Evolutionary conservation across 371 early-diverging fungal species (phyloP).

Genomic region (Mortierella sp.): DNA sequence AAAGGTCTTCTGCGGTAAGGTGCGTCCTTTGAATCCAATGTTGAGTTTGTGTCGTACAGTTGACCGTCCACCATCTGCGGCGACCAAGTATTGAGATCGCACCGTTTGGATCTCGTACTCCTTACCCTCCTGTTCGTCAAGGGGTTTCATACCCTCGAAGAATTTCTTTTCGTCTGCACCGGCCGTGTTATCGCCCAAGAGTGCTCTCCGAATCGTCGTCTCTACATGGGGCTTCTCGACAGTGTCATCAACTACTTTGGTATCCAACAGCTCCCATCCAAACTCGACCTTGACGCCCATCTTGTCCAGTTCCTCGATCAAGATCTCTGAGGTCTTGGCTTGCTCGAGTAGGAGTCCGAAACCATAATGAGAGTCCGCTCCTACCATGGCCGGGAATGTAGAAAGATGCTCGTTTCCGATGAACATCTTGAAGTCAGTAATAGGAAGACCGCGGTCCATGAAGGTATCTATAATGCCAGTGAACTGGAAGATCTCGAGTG

Average conservation of each 20-base stretch:
- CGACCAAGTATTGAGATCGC: conserved; percentile 45
- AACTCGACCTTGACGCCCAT: conserved; percentile 30
- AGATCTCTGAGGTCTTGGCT: conserved; percentile 14
- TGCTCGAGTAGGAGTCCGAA: conserved; percentile 35
- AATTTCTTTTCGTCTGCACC: conserved; percentile 3
- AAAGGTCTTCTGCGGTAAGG: conserved; percentile 7
- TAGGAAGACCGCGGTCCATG: not conserved
- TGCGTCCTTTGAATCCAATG: conserved; percentile 42
- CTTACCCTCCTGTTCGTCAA: conserved; percentile 9
- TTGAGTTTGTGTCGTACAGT: conserved; percentile 43
- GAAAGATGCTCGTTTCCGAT: not conserved
- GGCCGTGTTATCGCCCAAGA: conserved; percentile 10
- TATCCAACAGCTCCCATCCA: conserved; percentile 44
- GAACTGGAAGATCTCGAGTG: conserved; percentile 26
- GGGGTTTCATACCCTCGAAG: conserved; percentile 11
- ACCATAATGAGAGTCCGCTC: conserved; percentile 14
- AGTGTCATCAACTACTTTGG: conserved; percentile 16
- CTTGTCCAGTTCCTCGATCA: conserved; percentile 28
- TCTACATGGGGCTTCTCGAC: conserved; percentile 13
- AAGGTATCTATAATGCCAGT: conserved; percentile 19
- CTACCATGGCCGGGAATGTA: not conserved
- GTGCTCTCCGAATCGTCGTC: conserved; percentile 18
- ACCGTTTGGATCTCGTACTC: conserved; percentile 23
- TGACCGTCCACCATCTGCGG: conserved; percentile 54
- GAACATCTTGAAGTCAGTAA: conserved; percentile 10